Base-by-base conservation (phyloP, 495 filamentous ascomycete genomes). In the Clavariopsis aquatica region DNA sequence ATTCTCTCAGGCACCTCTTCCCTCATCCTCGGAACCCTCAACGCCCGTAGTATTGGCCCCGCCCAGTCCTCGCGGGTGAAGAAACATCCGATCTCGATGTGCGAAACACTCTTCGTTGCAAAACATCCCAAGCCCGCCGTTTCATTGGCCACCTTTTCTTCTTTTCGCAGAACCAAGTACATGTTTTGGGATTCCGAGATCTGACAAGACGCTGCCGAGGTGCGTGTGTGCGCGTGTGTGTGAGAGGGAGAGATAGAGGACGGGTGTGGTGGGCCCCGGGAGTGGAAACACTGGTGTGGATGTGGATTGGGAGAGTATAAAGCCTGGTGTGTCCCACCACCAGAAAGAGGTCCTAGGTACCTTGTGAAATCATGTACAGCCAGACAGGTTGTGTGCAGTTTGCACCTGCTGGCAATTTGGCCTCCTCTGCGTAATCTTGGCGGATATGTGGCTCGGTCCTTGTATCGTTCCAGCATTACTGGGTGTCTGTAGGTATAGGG, bases 51-150 rank as follows among this genome's bases (percentile, higher is more conserved):
- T 51, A 51, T 51, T 51, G 12, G 47, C 20, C 26, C 26, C 12
- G 22, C 10, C 26, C 26, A 28, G 22, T 3, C 22, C 6, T 24
- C 47, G 55, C 19, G 13, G 55, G 38, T 47, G 19, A 41, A 17
- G 6, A 62, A 64, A 64, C 60, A 22, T 8, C 20, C 17, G 56
- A 15, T 22, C 6, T 45, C 22, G 46, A 53, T 68, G 51, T 63
- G 27, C 52, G 59, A 68, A 68, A 68, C 65, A 31, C 17, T 6
- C 9, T 38, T 19, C 23, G 65, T 68, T 68, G 59, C 65, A 62
- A 67, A 68, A 68, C 65, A 68, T 20, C 28, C 13, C 20, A 41
- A 56, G 5, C 26, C 31, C 1, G 23, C 31, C 19, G n/a, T 41
- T 9, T 43, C 31, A 41, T 56, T 8, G 29, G 53, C 53, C 6